A percentile compares a stretch with the other conserved stretches of the same genome.
phyloP scores from a whole-genome alignment of 176 grass and related monocot species.

The Juncus effusus region DNA sequence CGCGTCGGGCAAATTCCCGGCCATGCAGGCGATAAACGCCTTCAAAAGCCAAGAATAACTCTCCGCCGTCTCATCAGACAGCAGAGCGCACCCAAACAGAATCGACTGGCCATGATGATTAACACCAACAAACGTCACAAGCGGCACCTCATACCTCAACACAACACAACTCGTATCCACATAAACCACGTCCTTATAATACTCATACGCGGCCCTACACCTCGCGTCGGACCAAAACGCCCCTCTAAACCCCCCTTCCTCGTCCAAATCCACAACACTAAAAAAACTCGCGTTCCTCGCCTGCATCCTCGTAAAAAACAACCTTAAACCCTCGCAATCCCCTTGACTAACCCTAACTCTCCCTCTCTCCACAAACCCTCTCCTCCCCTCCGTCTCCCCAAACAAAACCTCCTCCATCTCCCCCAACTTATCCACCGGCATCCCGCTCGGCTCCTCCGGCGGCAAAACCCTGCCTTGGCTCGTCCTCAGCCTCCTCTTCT shows the following conservation, averaged over 20 bases:
- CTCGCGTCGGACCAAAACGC: constrained; percentile 86
- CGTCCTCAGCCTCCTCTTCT: constrained; percentile 53
- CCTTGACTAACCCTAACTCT: constrained; percentile 66
- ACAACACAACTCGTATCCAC: constrained; percentile 76
- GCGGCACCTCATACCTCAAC: constrained; percentile 78
- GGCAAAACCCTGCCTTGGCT: constrained; percentile 48
- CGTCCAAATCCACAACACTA: constrained; percentile 76
- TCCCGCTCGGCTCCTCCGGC: constrained; percentile 59
- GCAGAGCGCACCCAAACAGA: constrained; percentile 65
- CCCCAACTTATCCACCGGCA: constrained; percentile 62
- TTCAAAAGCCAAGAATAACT: constrained; percentile 86
- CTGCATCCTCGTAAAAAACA: constrained; percentile 96
- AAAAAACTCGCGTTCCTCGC: constrained; percentile 93
- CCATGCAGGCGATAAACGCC: constrained; percentile 92
- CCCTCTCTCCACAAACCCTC: constrained; percentile 62
- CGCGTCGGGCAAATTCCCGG: constrained; percentile 71
- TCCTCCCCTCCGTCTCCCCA: constrained; percentile 63
- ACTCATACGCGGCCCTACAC: constrained; percentile 77
- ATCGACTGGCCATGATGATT: constrained; percentile 91
- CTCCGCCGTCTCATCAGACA: constrained; percentile 83
- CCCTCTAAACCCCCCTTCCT: constrained; percentile 65
- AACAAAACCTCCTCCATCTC: constrained; percentile 77
- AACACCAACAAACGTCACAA: constrained; percentile 76
- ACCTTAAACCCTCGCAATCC: constrained; percentile 70
- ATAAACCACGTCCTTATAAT: constrained; percentile 68